Base-by-base conservation (phyloP, 192 early-diverging fungal genomes). In the Lobosporangium transversale region DNA sequence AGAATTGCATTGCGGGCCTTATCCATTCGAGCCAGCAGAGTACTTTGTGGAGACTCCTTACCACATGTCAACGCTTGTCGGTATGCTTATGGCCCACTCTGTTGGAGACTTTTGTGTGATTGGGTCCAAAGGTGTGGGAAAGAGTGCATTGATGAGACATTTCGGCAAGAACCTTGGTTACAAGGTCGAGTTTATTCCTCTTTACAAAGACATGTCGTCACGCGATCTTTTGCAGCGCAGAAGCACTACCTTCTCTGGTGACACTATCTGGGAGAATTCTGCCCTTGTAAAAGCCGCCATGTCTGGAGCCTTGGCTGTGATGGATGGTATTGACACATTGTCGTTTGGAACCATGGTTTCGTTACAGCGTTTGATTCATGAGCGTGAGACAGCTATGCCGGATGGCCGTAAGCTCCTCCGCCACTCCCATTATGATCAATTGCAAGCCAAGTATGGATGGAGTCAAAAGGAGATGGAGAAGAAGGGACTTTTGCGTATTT, bases 161-260 rank as follows among this genome's bases (percentile, higher is more conserved):
- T 91, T 90, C 71, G 82, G 84, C 24, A 62, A 55, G 29, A 57
- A 81, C 9, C 53, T 91, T 35, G 78, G 80, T 33, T 81, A 91
- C 55, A 79, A 74, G 40, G 81, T 89, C 35, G 90, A 93, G 53
- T 90, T 83, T 54, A 87, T 94, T 36, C 91, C 90, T 10, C 58
- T 93, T 8, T 92, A 88, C 70, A 86, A 87, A 44, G 93, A 94
- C 64, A 93, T 94, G 90, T 91, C 90, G 5, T 87, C 93, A 5
- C 82, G 93, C 17, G 91, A 93, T 68, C 81, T 94, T 4, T 67
- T 94, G 26, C 93, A 94, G 63, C 85, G 91, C 32, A 83, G 93
- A 33, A 81, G 84, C 47, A 94, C 93, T 0, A 89, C 87, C 0
- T 68, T 83, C 31, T 67, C 87, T 9, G 93, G 93, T 43, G 89